Conservation (phyloP, 139 green algal species). For the Picochlorum sp. region DNA sequence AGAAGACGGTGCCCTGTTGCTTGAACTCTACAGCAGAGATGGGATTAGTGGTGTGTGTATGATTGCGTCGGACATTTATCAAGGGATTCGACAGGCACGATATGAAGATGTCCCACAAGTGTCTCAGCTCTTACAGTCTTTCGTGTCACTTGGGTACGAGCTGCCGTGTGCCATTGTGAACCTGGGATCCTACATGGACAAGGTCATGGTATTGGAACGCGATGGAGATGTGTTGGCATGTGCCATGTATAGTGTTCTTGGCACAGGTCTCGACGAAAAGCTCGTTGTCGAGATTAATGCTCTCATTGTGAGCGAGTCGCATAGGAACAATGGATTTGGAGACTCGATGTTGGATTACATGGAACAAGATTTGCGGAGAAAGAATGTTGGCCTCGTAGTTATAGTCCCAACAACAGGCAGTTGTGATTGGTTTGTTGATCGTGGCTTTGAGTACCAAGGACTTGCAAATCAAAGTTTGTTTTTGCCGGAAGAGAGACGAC, state of each 20-base stretch:
- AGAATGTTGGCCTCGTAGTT: slow-evolving; percentile 59
- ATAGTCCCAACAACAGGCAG: slow-evolving; percentile 39
- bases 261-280: slow-evolving; percentile 18
- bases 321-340: slow-evolving; percentile 68
- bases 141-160: slow-evolving; percentile 38
- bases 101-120: slow-evolving; percentile 50
- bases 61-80: slow-evolving; percentile 87
- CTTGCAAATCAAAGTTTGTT: slow-evolving; percentile 6
- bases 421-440: slow-evolving; percentile 42
- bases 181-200: not conserved
- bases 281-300: slow-evolving; percentile 71
- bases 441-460: slow-evolving; percentile 40
- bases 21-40: slow-evolving; percentile 94
- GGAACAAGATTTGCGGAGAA: slow-evolving; percentile 45
- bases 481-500: slow-evolving; percentile 27
- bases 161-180: slow-evolving; percentile 22
- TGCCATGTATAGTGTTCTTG: slow-evolving; percentile 26
- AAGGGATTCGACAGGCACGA: slow-evolving; percentile 76
- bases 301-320: slow-evolving; percentile 70
- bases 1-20: slow-evolving; percentile 67
- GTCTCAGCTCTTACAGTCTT: slow-evolving; percentile 38
- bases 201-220: slow-evolving; percentile 45
- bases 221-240: slow-evolving; percentile 68
- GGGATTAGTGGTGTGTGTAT: slow-evolving; percentile 49
- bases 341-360: slow-evolving; percentile 79